Conservation (phyloP, 2,329 filamentous ascomycete species). For the Cladosporium sp. region DNA sequence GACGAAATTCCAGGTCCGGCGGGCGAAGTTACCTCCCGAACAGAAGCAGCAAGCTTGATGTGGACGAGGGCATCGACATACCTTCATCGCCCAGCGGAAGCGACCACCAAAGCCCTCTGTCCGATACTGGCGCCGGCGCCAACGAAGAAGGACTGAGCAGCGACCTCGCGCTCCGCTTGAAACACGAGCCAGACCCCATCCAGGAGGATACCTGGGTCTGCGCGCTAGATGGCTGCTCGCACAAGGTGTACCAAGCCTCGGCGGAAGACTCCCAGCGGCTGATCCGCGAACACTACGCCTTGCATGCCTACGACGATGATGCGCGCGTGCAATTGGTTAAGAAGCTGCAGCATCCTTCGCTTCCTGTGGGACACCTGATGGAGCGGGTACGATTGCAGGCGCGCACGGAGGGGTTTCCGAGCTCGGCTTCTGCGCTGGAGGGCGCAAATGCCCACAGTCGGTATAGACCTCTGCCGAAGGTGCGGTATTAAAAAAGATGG, state of each 20-base stretch:
- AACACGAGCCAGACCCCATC: slow-evolving; percentile 19
- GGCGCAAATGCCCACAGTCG: slow-evolving; percentile 10
- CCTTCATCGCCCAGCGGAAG: slow-evolving; percentile 21
- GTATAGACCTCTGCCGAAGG: slow-evolving; percentile 2
- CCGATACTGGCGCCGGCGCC: slow-evolving; percentile 11
- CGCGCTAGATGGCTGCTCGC: slow-evolving; percentile 56
- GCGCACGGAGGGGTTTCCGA: slow-evolving; percentile 12
- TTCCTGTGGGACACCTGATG: slow-evolving; percentile 41
- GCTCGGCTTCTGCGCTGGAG: neutral
- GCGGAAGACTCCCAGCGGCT: slow-evolving; percentile 48
- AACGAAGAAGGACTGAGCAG: slow-evolving; percentile 1
- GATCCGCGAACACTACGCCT: slow-evolving; percentile 55
- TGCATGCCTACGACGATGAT: slow-evolving; percentile 53
- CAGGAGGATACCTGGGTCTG: slow-evolving; percentile 58
- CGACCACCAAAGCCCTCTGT: neutral
- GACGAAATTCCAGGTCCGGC: neutral
- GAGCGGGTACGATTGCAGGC: slow-evolving; percentile 36
- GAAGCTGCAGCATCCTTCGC: slow-evolving; percentile 47
- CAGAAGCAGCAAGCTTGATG: slow-evolving; percentile 10
- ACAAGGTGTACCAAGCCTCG: slow-evolving; percentile 58
- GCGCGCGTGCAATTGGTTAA: slow-evolving; percentile 47
- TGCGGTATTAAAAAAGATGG: slow-evolving; percentile 1
- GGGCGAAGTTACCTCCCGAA: neutral
- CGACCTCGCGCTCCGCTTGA: slow-evolving; percentile 8
- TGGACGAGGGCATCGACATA: slow-evolving; percentile 32